phyloP scores from a whole-genome alignment of 2,329 filamentous ascomycete species.

The Diplodia seriata region DNA sequence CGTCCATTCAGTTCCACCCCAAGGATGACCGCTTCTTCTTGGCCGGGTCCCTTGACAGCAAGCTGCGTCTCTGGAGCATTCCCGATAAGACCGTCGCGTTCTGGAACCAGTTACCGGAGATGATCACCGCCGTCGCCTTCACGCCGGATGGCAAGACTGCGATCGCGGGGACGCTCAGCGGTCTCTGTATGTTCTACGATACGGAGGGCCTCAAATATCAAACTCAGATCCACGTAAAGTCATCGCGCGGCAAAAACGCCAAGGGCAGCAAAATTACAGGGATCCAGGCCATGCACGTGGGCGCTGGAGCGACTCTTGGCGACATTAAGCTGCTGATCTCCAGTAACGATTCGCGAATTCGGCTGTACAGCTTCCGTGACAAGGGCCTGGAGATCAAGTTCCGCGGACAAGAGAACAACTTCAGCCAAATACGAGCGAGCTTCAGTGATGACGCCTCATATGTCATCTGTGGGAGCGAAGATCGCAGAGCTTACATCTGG shows the following conservation, averaged over 20 bases:
- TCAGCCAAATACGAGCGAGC: conserved; percentile 86
- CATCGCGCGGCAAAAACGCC: conserved; percentile 87
- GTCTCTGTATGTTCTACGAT: conserved; percentile 87
- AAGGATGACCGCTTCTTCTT: conserved; percentile 96
- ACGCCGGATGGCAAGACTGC: conserved; percentile 89
- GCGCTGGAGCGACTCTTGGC: conserved; percentile 60
- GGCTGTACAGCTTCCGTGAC: conserved; percentile 86
- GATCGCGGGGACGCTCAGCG: conserved; percentile 86
- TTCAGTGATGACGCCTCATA: conserved; percentile 88
- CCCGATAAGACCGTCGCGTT: conserved; percentile 94
- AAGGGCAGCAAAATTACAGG: conserved; percentile 98
- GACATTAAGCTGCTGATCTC: conserved; percentile 87
- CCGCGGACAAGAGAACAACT: conserved; percentile 87
- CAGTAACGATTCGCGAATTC: conserved; percentile 91
- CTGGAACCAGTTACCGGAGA: conserved; percentile 76
- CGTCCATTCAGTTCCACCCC: conserved; percentile 92
- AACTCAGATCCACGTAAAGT: conserved; percentile 91
- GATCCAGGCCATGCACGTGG: conserved; percentile 63
- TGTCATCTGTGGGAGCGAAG: conserved; percentile 92
- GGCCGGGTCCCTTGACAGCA: conserved; percentile 88
- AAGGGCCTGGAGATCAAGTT: conserved; percentile 88
- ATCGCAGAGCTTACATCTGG: conserved; percentile 91
- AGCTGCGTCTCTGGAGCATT: conserved; percentile 92
- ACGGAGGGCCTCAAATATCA: conserved; percentile 87
- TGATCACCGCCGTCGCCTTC: conserved; percentile 94